phyloP scores from a whole-genome alignment of 2,329 filamentous ascomycete species.

The Xylariaceae sp. region DNA sequence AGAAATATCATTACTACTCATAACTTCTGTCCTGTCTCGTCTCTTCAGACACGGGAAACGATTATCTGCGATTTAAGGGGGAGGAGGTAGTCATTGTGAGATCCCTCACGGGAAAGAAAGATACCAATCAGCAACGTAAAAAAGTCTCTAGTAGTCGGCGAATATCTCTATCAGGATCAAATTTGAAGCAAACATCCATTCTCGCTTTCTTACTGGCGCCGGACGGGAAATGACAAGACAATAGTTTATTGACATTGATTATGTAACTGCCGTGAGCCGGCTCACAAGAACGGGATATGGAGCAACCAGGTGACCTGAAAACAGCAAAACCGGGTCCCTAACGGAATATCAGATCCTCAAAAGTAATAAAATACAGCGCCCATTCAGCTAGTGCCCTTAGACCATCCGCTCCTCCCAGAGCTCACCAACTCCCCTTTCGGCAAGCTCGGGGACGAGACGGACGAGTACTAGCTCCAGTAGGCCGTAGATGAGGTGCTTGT shows the following conservation, averaged over 20 bases:
- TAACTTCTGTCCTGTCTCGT: no score
- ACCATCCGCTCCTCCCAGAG: slow-evolving; percentile 66
- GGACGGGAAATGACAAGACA: background rate
- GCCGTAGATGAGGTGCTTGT: slow-evolving; percentile 83
- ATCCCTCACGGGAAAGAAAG: no score
- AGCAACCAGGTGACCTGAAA: no score
- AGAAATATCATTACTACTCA: no score
- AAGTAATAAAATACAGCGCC: background rate
- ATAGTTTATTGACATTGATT: background rate
- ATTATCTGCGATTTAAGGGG: background rate
- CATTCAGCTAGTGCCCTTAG: slow-evolving; percentile 1
- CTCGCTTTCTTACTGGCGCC: no score
- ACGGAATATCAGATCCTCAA: background rate
- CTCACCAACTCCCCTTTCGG: slow-evolving; percentile 64
- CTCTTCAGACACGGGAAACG: no score
- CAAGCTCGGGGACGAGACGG: slow-evolving; percentile 77
- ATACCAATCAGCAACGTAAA: background rate
- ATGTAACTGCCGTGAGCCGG: background rate
- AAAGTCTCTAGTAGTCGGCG: slow-evolving; percentile 1
- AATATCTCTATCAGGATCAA: slow-evolving; percentile 5
- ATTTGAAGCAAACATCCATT: background rate
- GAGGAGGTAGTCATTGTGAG: background rate
- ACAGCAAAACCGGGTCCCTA: slow-evolving; percentile 2
- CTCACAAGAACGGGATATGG: background rate
- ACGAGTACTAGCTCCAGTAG: slow-evolving; percentile 78